Conservation (phyloP, 2,329 filamentous ascomycete species). For the Herpotrichia juniperi region DNA sequence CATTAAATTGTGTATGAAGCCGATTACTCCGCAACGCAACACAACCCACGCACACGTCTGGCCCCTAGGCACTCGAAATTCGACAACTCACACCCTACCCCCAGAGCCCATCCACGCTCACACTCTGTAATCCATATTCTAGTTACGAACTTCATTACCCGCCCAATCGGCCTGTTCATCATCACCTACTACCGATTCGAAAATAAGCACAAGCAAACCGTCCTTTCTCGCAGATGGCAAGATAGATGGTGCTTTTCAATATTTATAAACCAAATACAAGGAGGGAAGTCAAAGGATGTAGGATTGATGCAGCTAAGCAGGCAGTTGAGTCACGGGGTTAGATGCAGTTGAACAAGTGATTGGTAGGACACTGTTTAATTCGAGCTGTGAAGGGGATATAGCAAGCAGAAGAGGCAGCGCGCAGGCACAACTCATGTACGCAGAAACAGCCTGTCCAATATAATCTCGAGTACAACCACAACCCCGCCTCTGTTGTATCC, state of each 20-base stretch:
- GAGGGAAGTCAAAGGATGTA: conserved; percentile 7
- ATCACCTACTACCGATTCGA: too few species aligned
- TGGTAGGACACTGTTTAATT: not conserved
- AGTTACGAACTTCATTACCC: too few species aligned
- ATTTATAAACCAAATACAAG: conserved; percentile 19
- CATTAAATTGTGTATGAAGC: too few species aligned
- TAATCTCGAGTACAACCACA: conserved; percentile 15
- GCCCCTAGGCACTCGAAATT: too few species aligned
- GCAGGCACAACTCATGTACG: conserved; percentile 17
- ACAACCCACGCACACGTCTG: too few species aligned
- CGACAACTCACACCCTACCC: too few species aligned
- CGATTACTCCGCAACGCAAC: too few species aligned
- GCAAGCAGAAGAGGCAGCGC: conserved; percentile 8
- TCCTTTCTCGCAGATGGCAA: conserved; percentile 8
- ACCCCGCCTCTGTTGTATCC: conserved; percentile 18
- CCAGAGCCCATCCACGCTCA: too few species aligned
- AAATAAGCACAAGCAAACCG: too few species aligned
- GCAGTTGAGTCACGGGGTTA: too few species aligned
- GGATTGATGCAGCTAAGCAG: not conserved
- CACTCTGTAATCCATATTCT: too few species aligned
- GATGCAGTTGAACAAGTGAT: too few species aligned
- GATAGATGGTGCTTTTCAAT: conserved; percentile 24
- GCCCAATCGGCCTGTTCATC: not conserved
- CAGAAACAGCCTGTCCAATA: conserved; percentile 33
- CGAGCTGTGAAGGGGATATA: conserved; percentile 8